Base-by-base conservation (phyloP, 768 basidiomycete species). In the Leccinum longicurvipes region DNA sequence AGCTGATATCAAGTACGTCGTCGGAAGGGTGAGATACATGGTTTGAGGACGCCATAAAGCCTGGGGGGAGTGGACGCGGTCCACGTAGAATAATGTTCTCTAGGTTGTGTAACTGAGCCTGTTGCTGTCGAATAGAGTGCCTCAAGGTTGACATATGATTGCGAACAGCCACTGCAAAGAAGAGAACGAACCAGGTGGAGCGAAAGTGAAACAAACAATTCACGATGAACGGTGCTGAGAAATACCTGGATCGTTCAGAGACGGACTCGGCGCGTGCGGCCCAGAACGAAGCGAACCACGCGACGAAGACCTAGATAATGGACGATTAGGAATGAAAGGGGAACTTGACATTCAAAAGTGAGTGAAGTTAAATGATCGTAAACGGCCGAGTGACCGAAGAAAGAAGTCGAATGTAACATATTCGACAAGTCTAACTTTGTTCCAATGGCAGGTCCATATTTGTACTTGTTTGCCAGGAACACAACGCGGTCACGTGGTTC, bases 121-220 rank as follows among this genome's bases (percentile, higher is more conserved):
- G 88, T 66, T 92, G 87, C 63, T 91, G 89, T 58, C 90, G 76
- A 63, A 92, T 92, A 67, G 79, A 82, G 68, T 92, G 90, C 72
- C 87, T 91, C 65, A 92, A 73, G 39, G 84, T 85, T 61, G 88
- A 89, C 73, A 92, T 85, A 57, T 91, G 89, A 63, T 82, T 85
- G 54, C 90, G 83, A 51, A 91, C 77, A 59, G 84, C 81, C 66
- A 91, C 90, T 92, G 64, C 49, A 64, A 58, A 56, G 59, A 67
- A 64, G 41, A 57, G 57, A 65, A 63, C 59, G 67, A 67, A 71
- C 64, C 63, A 53, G 55, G 50, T 61, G 44, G 51, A 54, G 21
- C 56, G 59, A 57, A 61, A 61, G 45, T 60, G 55, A n/a, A n/a
- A 67, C 58, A 58, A 61, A 48, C 36, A 48, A 51, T 57, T 71